Evolutionary conservation across 73 alveolate species (phyloP).

Genomic region (Tetrahymena thermophila): DNA sequence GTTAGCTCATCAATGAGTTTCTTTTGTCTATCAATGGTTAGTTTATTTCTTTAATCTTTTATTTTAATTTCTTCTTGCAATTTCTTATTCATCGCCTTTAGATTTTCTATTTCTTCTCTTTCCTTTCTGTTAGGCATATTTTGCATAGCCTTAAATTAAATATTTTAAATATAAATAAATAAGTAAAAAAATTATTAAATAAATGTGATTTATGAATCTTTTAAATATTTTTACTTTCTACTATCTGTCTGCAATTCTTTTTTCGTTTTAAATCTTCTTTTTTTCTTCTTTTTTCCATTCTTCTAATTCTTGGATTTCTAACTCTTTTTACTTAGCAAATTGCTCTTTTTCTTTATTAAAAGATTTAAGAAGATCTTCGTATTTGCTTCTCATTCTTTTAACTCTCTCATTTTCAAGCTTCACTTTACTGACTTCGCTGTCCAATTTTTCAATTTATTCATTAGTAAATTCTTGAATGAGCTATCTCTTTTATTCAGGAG

Average conservation of each 20-base stretch:
- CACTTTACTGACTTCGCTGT: constrained; percentile 16
- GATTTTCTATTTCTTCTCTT: constrained; percentile 85
- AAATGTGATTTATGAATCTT: background rate
- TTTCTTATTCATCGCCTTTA: constrained; percentile 69
- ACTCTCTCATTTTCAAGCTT: constrained; percentile 41
- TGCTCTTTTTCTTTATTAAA: constrained; percentile 29
- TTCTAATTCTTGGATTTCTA: constrained; percentile 21
- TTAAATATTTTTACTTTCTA: background rate
- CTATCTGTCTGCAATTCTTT: constrained; percentile 34
- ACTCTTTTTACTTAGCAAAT: constrained; percentile 21
- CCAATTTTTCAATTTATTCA: constrained; percentile 14
- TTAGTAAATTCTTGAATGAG: constrained; percentile 7
- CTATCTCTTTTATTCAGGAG: constrained; percentile 24
- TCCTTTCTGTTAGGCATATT: constrained; percentile 68
- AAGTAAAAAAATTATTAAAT: background rate
- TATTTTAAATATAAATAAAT: background rate
- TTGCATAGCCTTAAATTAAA: background rate
- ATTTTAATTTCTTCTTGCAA: constrained; percentile 69
- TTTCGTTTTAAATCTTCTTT: constrained; percentile 20
- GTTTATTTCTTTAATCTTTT: constrained; percentile 79
- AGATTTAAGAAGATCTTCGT: constrained; percentile 18
- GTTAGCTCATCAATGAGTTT: constrained; percentile 69
- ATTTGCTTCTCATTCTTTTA: constrained; percentile 27
- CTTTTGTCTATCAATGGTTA: constrained; percentile 78
- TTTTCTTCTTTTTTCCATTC: constrained; percentile 39